phyloP scores from a whole-genome alignment of 257 asterid genomes.

The Nicotiana undulata region DNA sequence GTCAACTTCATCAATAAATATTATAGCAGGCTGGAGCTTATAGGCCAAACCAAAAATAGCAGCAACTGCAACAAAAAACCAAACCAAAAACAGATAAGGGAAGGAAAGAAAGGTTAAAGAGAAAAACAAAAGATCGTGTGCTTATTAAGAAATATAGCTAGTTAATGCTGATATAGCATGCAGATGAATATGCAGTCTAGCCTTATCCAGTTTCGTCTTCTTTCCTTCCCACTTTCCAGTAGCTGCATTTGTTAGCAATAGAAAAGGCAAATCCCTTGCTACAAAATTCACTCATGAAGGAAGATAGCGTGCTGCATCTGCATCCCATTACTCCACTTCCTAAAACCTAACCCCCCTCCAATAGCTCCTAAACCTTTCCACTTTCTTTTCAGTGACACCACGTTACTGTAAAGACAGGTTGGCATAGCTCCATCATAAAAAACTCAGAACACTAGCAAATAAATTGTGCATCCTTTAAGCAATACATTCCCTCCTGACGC shows the following conservation, averaged over 20 bases:
- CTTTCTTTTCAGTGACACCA: not conserved
- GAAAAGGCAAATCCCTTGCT: not conserved
- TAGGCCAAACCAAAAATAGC: slow-evolving; percentile 92
- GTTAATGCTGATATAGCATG: not conserved
- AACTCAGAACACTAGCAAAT: not conserved
- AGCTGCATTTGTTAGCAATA: not conserved
- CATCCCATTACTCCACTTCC: not conserved
- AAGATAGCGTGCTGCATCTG: not conserved
- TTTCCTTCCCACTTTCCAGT: not conserved
- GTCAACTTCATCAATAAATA: slow-evolving; percentile 93
- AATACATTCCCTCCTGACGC: not conserved
- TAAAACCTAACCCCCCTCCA: not conserved
- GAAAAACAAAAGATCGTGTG: not conserved
- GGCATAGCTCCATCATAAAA: not conserved
- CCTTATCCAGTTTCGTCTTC: not conserved
- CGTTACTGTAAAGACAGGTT: not conserved
- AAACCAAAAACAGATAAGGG: slow-evolving; percentile 6
- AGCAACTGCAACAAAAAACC: slow-evolving; percentile 41
- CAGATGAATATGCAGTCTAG: not conserved
- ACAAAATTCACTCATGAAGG: not conserved
- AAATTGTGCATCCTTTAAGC: not conserved
- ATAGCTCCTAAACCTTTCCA: not conserved
- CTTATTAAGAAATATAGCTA: not conserved
- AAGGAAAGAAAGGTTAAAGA: too few species aligned
- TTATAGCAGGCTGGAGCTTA: slow-evolving; percentile 95